phyloP scores from a whole-genome alignment of 345 rosid species.

The Syzygium aromaticum region DNA sequence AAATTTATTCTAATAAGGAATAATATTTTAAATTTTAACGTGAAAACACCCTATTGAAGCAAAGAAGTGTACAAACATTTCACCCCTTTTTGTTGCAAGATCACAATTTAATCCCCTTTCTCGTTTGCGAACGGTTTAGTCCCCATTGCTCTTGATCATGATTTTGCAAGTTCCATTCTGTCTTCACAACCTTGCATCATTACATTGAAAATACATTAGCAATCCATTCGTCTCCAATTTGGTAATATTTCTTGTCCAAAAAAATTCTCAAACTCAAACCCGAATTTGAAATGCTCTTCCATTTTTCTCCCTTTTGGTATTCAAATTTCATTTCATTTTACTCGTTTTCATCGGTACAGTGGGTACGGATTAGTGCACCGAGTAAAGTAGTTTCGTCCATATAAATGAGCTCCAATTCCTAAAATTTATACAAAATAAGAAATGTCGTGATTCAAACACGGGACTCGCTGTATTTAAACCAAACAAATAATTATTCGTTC shows the following conservation, averaged over 20 bases:
- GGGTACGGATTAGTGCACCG: fast-evolving
- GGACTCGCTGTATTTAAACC: neutral
- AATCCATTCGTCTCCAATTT: neutral
- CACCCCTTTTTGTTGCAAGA: neutral
- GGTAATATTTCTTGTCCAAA: neutral
- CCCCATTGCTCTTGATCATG: neutral
- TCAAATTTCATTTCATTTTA: neutral
- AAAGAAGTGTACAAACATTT: neutral
- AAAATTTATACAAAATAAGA: neutral
- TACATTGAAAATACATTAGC: neutral
- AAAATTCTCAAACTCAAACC: neutral
- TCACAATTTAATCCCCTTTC: neutral
- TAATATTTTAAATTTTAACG: neutral
- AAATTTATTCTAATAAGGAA: too few relatives aligned
- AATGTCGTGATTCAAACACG: neutral
- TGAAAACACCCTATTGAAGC: neutral
- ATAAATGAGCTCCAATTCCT: neutral
- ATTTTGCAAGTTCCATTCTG: neutral
- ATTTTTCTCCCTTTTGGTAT: neutral
- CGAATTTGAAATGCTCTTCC: fast-evolving
- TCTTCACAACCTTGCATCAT: neutral
- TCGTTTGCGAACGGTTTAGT: neutral
- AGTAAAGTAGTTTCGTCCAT: neutral
- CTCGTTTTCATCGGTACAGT: fast-evolving
- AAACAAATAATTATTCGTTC: neutral